phyloP scores from a whole-genome alignment of 2,329 filamentous ascomycete genomes.

The Penicillium sp. region DNA sequence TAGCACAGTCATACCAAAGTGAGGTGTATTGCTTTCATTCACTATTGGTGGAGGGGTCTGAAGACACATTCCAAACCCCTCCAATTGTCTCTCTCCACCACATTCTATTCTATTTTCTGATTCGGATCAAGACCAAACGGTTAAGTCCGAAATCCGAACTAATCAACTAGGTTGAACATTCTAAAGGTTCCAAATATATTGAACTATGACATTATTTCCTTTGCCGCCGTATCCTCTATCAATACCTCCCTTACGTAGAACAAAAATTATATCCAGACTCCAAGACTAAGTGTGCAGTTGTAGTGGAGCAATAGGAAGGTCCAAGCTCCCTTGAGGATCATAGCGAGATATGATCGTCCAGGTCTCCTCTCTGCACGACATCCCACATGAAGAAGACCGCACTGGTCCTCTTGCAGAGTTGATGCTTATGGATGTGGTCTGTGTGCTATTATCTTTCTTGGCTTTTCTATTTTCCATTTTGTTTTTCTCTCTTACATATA shows the following conservation, averaged over 20 bases:
- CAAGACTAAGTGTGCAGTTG: background rate
- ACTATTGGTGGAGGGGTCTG: conserved; percentile 13
- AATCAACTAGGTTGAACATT: background rate
- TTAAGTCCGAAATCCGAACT: background rate
- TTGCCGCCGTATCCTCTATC: conserved; percentile 6
- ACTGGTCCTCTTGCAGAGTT: conserved; percentile 9
- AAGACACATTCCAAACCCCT: conserved; percentile 26
- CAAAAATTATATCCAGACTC: background rate
- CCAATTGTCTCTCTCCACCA: conserved; percentile 16
- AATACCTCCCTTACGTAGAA: conserved; percentile 2
- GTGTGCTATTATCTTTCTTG: background rate
- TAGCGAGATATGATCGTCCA: conserved; percentile 13
- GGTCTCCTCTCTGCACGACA: conserved; percentile 22
- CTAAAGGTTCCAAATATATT: background rate
- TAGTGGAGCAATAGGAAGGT: conserved; percentile 17
- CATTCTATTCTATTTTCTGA: conserved; percentile 13
- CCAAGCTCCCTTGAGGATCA: conserved; percentile 22
- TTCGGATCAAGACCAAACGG: background rate
- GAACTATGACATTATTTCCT: background rate
- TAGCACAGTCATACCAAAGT: conserved; percentile 9
- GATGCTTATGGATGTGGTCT: conserved; percentile 12
- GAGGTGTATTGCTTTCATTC: conserved; percentile 1
- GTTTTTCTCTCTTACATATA: background rate
- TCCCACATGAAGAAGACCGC: conserved; percentile 12
- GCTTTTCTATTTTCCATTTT: background rate